Base-by-base conservation (phyloP, 345 rosid genomes). In the Brassica juncea region DNA sequence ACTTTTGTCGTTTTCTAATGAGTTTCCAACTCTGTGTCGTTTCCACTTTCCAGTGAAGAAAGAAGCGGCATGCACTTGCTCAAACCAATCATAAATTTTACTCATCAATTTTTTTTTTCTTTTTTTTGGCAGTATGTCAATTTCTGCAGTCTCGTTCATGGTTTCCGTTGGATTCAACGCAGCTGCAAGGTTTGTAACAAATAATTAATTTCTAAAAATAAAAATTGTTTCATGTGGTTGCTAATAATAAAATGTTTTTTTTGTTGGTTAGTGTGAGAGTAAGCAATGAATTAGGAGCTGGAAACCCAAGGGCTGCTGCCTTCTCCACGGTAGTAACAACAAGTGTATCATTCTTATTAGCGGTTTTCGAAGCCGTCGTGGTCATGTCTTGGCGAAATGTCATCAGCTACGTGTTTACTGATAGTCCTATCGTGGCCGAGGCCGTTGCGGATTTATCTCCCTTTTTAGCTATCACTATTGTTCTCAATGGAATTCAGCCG, bases 211-310 rank as follows among this genome's bases (percentile, higher is more conserved):
- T 23, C 1, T 35, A 37, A 11, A 15, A 4, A 14, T 10, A 9
- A 3, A 1, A 5, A 31, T 21, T 28, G 1, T 16, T 10, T 11
- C 4, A 23, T 15, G 8, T 73, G 5, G 8, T 57, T 35, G 12
- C 23, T 63, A 77, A 44, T 1, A 4, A 10, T 34, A n/a, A 27
- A 4, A 12, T 5, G 0, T 14, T 2, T 63, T 2, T 64, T 64
- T 25, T 8, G 0, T 27, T 57, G 6, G 0, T 42, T 84, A 91
- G 92, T 74, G 91, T 89, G 58, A 87, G 97, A 32, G 89, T 89
- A 5, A 81, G 97, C 84, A 91, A 91, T 69, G 93, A 88, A 77
- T 71, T 91, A 11, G 96, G 96, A 77, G 96, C 93, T 0, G 92
- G 88, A 14, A 86, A 91, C 76, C 92, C 93, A 2, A 89, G 82